phyloP scores from a whole-genome alignment of 805 yeast genomes.

The Metschnikowia borealis region DNA sequence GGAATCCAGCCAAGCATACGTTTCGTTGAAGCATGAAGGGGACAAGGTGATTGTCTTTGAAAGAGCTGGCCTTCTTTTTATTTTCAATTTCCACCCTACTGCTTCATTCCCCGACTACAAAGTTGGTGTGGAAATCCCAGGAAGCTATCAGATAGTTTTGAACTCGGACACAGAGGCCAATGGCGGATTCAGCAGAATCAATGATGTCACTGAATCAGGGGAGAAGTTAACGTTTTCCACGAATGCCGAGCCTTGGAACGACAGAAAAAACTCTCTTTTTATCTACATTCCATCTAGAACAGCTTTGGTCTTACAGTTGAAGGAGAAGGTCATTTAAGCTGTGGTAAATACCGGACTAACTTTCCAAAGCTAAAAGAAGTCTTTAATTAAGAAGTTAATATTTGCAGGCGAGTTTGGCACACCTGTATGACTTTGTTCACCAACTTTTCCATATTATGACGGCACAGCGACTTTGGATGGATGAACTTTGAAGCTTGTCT shows the following conservation, averaged over 20 bases:
- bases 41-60: slow-evolving; percentile 90
- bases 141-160: slow-evolving; percentile 69
- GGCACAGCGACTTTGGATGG: slow-evolving; percentile 8
- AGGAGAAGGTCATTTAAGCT: slow-evolving; percentile 20
- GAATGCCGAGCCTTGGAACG: slow-evolving; percentile 74
- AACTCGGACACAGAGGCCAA: slow-evolving; percentile 66
- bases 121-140: slow-evolving; percentile 81
- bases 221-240: slow-evolving; percentile 55
- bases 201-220: slow-evolving; percentile 29
- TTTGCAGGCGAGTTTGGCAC: slow-evolving; percentile 16
- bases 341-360: no score
- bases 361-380: background rate
- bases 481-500: slow-evolving; percentile 21
- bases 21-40: slow-evolving; percentile 80
- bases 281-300: slow-evolving; percentile 77
- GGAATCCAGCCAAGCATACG: slow-evolving; percentile 65
- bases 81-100: slow-evolving; percentile 88
- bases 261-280: slow-evolving; percentile 69
- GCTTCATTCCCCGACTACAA: slow-evolving; percentile 82
- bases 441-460: slow-evolving; percentile 12
- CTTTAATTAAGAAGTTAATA: slow-evolving; percentile 3
- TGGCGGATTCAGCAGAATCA: slow-evolving; percentile 79
- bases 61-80: slow-evolving; percentile 76
- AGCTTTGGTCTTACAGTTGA: slow-evolving; percentile 37
- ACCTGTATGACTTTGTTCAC: slow-evolving; percentile 13